A percentile compares a stretch with the other conserved stretches of the same genome.
Evolutionary conservation across 176 grass and related monocot genomes (phyloP).

Genomic region (Oryza officinalis): DNA sequence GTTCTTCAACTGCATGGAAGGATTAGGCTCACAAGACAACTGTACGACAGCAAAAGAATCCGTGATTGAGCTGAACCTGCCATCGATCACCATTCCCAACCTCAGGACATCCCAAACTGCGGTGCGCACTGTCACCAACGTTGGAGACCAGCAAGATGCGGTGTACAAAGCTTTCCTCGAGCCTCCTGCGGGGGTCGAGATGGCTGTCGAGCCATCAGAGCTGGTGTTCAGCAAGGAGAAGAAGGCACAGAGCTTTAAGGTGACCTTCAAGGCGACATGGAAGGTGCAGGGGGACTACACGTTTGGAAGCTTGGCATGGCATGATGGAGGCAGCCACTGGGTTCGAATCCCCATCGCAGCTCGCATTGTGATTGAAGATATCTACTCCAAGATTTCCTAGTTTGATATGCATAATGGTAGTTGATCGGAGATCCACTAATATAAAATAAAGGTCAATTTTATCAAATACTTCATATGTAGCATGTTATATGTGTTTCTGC

Average conservation of each 20-base stretch:
- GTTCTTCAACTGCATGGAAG: constrained; percentile 47
- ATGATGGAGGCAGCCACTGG: not conserved
- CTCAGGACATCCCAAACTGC: too few species aligned
- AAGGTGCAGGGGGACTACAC: not conserved
- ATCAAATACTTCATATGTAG: too few species aligned
- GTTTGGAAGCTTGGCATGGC: not conserved
- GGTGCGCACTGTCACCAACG: too few species aligned
- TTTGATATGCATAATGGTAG: too few species aligned
- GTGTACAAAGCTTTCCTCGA: too few species aligned
- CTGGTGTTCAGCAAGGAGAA: not conserved
- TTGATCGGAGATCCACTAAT: too few species aligned
- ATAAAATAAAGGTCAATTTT: too few species aligned
- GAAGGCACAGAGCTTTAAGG: not conserved
- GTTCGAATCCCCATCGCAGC: too few species aligned
- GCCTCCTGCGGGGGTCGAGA: not conserved
- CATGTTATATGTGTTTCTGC: too few species aligned
- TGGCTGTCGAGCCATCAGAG: not conserved
- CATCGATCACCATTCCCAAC: constrained; percentile 8
- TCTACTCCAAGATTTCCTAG: too few species aligned
- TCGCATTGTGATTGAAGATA: too few species aligned
- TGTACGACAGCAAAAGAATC: constrained; percentile 3
- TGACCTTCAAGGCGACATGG: not conserved
- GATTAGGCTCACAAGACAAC: not conserved
- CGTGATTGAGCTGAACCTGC: constrained; percentile 41
- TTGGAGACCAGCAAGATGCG: rapidly evolving